Conservation (phyloP, 1,139 yeast species). For the Saccharomyces hybrid region DNA sequence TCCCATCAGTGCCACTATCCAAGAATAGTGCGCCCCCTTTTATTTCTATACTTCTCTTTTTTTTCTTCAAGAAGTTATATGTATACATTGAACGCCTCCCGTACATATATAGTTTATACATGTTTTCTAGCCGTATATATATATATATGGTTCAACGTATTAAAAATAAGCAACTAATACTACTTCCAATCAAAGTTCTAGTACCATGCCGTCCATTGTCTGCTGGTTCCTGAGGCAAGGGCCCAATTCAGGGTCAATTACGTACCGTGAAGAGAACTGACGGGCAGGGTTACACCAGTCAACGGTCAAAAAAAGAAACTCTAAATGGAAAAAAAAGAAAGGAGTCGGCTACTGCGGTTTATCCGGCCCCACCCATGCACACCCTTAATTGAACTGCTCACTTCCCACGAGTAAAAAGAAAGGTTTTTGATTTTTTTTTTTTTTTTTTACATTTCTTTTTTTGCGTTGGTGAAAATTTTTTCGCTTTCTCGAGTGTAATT, state of each 20-base stretch:
- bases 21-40: not conserved
- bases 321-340: not conserved
- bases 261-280: not conserved
- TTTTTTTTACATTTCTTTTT: not conserved
- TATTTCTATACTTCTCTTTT: conserved; percentile 1
- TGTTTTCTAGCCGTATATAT: not conserved
- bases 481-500: not conserved
- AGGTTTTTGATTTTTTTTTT: not conserved
- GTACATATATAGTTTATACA: not conserved
- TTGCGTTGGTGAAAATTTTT: not conserved
- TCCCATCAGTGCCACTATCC: not conserved
- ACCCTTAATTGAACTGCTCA: not conserved
- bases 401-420: conserved; percentile 6
- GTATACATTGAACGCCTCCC: not conserved
- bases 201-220: not conserved
- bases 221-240: not conserved
- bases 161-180: not conserved
- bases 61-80: not conserved
- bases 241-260: not conserved
- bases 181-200: not conserved
- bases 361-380: not conserved
- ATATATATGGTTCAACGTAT: not conserved
- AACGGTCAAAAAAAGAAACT: not conserved
- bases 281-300: not conserved
- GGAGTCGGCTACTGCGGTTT: not conserved